These are phyloP conservation scores for Penicillium sp. DNA, from an alignment of 2,329 filamentous ascomycete genomes.

Conservation along the genomic window DNA sequence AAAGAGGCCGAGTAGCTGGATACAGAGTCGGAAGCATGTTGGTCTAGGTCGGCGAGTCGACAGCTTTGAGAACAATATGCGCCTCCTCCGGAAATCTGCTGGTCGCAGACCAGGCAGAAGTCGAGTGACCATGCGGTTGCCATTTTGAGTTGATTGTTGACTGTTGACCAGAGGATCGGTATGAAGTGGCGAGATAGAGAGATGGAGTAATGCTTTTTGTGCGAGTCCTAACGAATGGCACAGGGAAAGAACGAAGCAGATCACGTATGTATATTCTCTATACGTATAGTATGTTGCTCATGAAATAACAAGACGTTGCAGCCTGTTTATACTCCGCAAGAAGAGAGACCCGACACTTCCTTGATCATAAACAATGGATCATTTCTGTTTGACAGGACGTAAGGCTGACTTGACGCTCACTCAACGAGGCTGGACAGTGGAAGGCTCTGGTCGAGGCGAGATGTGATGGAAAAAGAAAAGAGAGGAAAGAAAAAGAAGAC, in stretches of 20 bases:
- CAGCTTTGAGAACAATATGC: constrained; percentile 92
- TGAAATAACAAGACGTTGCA: not conserved
- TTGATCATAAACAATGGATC: not conserved
- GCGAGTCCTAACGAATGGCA: not conserved
- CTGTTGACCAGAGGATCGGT: not conserved
- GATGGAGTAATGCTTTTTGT: not conserved
- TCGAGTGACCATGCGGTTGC: constrained; percentile 69
- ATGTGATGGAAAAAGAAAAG: not conserved
- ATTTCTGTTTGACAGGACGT: not conserved
- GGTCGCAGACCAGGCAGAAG: constrained; percentile 92
- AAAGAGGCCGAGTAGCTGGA: constrained; percentile 15
- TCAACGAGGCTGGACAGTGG: not conserved
- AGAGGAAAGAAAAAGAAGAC: not conserved
- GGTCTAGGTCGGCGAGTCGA: constrained; percentile 81
- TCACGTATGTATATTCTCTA: not conserved
- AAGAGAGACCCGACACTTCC: not conserved
- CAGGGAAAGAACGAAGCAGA: not conserved
- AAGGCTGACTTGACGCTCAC: not conserved
- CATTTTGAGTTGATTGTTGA: constrained; percentile 21
- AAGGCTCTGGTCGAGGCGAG: not conserved
- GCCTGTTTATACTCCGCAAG: not conserved
- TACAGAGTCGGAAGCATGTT: constrained; percentile 52
- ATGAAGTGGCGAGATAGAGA: not conserved
- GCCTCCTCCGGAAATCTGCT: constrained; percentile 68
- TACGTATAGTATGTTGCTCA: not conserved